Conservation (phyloP, 345 rosid species). For the Eutrema yunnanense region DNA sequence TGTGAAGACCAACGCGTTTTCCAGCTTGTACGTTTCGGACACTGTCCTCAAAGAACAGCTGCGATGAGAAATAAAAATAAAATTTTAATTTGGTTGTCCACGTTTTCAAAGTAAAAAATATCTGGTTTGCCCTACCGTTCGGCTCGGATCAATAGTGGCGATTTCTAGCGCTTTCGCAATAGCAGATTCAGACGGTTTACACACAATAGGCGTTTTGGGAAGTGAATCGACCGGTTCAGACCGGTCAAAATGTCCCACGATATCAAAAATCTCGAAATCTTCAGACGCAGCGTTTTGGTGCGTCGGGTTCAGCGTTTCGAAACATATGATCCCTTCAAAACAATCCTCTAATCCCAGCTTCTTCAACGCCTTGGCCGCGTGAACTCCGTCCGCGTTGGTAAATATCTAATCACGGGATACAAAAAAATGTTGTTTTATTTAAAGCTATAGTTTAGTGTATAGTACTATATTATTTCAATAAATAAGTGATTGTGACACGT, state of each 20-base stretch:
- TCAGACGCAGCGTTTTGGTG: constrained; percentile 39
- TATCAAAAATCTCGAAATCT: constrained; percentile 49
- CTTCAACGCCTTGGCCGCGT: constrained; percentile 60
- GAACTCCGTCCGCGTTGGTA: constrained; percentile 83
- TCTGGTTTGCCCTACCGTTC: constrained; percentile 53
- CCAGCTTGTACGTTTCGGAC: constrained; percentile 84
- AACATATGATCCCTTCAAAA: constrained; percentile 92
- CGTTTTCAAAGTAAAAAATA: background rate
- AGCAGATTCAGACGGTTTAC: constrained; percentile 72
- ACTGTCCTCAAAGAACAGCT: constrained; percentile 90
- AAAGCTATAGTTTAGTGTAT: background rate
- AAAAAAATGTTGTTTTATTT: too few relatives aligned
- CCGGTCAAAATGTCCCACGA: constrained; percentile 49
- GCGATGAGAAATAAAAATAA: constrained; percentile 14
- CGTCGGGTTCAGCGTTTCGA: constrained; percentile 73
- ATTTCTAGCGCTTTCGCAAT: constrained; percentile 61
- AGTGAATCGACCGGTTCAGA: constrained; percentile 29
- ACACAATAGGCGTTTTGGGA: constrained; percentile 71
- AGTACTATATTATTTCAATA: background rate
- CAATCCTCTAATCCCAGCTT: constrained; percentile 83
- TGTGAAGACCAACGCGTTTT: constrained; percentile 70
- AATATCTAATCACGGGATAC: constrained; percentile 46
- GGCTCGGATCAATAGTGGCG: constrained; percentile 66
- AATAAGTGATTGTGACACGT: constrained; percentile 28
- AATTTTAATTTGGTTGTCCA: background rate